A percentile compares a stretch with the other conserved stretches of the same genome.
Evolutionary conservation across 805 yeast genomes (phyloP).

Genomic region (Candida namnaoensis): DNA sequence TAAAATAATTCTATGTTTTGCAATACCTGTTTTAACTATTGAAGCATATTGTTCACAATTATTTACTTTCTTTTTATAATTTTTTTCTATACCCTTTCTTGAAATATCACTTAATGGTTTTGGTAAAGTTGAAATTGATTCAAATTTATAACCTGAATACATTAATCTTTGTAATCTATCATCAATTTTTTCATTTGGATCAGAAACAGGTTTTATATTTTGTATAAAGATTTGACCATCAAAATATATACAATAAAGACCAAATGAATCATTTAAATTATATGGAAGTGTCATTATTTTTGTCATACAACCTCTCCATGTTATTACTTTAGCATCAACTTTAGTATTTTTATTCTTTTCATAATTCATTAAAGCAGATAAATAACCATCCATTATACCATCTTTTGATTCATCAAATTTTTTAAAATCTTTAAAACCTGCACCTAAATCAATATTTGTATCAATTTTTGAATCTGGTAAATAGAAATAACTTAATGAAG

Average conservation of each 20-base stretch:
- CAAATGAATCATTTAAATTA: constrained; percentile 44
- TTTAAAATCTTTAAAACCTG: constrained; percentile 54
- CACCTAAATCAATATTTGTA: constrained; percentile 50
- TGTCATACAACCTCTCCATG: constrained; percentile 83
- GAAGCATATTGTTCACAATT: constrained; percentile 72
- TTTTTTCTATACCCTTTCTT: constrained; percentile 57
- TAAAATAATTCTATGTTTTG: constrained; percentile 53
- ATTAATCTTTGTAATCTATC: constrained; percentile 31
- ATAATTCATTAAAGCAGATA: constrained; percentile 43
- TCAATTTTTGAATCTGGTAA: constrained; percentile 68
- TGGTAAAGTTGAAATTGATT: constrained; percentile 62
- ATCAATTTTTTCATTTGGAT: constrained; percentile 16
- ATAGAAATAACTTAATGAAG: constrained; percentile 64
- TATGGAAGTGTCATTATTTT: constrained; percentile 63
- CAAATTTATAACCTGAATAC: constrained; percentile 81
- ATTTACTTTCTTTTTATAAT: constrained; percentile 52
- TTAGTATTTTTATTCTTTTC: constrained; percentile 41
- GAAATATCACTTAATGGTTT: constrained; percentile 68
- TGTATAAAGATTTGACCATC: constrained; percentile 72
- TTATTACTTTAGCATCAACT: constrained; percentile 55
- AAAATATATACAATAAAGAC: constrained; percentile 54
- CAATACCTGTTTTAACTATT: constrained; percentile 82
- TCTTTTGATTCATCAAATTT: constrained; percentile 47
- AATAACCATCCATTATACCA: constrained; percentile 49
- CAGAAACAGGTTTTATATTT: constrained; percentile 17